Evolutionary conservation across 2,329 filamentous ascomycete species (phyloP), one percentile per base, ranked within the genome.

Genomic region (Colletotrichum chrysophilum): DNA sequence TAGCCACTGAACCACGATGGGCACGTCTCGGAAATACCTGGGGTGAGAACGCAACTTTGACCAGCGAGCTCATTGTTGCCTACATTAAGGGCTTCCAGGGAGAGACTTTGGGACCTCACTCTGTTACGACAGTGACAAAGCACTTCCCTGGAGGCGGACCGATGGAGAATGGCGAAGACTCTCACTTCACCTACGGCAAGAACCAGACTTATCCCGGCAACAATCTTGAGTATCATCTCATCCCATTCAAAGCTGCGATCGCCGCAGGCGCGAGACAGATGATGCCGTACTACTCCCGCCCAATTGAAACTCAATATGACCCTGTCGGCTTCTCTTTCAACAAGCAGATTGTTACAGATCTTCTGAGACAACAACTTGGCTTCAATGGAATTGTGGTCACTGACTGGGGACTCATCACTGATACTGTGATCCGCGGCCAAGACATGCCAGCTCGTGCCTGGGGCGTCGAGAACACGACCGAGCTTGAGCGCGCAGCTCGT

Each of bases 121-220:
- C 86, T 3, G 85, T 90, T 5, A 85, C 84, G 2, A 87, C 88
- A 0, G 85, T 89, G 3, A 89, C 88, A 0, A 90, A 90, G 80
- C 88, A 91, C 76, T 90, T 91, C 77, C 88, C 89, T 0, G 89
- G 89, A 6, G 87, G 85, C 9, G 89, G 89, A 0, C 85, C 88
- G 0, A 84, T 87, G 78, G 81, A 88, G 72, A 81, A 88, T 62
- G 89, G 89, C 24, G 87, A 90, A 62, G 89, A 90, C 77, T 86
- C 87, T 18, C 89, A 90, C 70, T 90, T 90, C 75, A 80, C 80
- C 1, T 89, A 89, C 71, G 89, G 89, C 36, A 88, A 89, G 79
- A 88, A 90, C 70, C 82, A 85, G 74, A 86, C 86, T 0, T 91
- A 90, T 65, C 89, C 88, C 1, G 89, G 88, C 2, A 79, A 86